Conservation (phyloP, 2,329 filamentous ascomycete genomes). For the Teratosphaeria pseudoeucalypti region DNA sequence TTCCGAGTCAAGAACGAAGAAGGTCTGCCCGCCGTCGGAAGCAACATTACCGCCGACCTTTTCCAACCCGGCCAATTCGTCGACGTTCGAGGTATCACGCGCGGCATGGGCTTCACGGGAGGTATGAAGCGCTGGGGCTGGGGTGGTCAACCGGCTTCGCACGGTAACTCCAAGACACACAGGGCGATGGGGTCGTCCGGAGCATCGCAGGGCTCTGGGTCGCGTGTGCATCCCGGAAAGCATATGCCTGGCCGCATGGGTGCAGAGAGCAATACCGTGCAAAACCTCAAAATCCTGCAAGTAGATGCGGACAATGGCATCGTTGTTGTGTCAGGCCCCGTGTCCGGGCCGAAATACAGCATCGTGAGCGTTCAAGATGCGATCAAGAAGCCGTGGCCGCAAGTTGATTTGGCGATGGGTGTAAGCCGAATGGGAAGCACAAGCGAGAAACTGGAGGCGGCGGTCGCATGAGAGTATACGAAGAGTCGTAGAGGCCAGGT, state of each 20-base stretch:
- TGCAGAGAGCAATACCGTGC: slow-evolving; percentile 73
- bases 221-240: slow-evolving; percentile 87
- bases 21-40: slow-evolving; percentile 67
- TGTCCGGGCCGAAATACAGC: slow-evolving; percentile 80
- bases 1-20: slow-evolving; percentile 68
- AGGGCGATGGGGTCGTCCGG: slow-evolving; percentile 83
- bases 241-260: slow-evolving; percentile 98
- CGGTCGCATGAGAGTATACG: background rate
- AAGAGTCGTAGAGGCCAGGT: background rate
- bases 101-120: slow-evolving; percentile 90
- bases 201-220: slow-evolving; percentile 83
- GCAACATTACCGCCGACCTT: slow-evolving; percentile 73
- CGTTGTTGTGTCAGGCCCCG: slow-evolving; percentile 75
- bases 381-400: slow-evolving; percentile 71
- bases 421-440: slow-evolving; percentile 8
- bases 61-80: slow-evolving; percentile 85
- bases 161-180: slow-evolving; percentile 94
- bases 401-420: slow-evolving; percentile 27
- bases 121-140: slow-evolving; percentile 97
- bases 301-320: slow-evolving; percentile 80
- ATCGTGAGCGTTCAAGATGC: slow-evolving; percentile 82
- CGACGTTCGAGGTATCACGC: slow-evolving; percentile 66
- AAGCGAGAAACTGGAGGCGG: slow-evolving; percentile 5
- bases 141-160: slow-evolving; percentile 74
- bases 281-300: slow-evolving; percentile 83